Base-by-base conservation (phyloP, 148 eudicot genomes). In the Spergularia bocconei region DNA sequence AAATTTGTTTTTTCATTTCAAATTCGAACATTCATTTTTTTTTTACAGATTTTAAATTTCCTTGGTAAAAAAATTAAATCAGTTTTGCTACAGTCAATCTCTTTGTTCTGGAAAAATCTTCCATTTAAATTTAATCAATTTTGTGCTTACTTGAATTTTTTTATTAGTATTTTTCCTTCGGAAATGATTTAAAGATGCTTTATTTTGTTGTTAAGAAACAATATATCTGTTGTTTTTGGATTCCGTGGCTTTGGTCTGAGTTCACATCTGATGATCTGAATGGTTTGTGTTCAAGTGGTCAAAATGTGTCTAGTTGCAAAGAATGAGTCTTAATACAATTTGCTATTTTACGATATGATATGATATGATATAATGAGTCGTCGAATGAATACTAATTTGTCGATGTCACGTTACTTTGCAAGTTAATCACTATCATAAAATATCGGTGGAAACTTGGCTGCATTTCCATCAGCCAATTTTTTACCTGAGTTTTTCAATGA, bases 401-500 rank as follows among this genome's bases (percentile, higher is more conserved):
- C 67, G 58, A 67, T 67, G 79, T 76, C 66, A 68, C 36, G 48
- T 9, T 44, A 20, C n/a, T 13, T 5, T 0, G 44, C 6, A 11
- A 51, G 69, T 5, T 50, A 61, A 47, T 69, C 67, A 47, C 17
- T 20, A 16, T 12, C 65, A 61, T 29, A 29, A 29, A 7, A 19
- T 7, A 13, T 55, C 39, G 38, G 69, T 47, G 63, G 11, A 23
- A 51, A 65, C 51, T 20, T 66, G 70, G 54, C 33, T 77, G 65
- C 80, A 29, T 29, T 60, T 69, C 29, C 77, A 51, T 77, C 70
- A 75, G 25, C 73, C 62, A 78, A 21, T 62, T 54, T 69, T 69
- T 14, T 33, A 20, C 47, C 66, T 53, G 19, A 33, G 25, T 16
- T 63, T 16, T 11, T 12, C 54, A 16, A 54, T 51, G 62, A 60